phyloP scores from a whole-genome alignment of 371 early-diverging fungal species.

The Mucor piriformis region DNA sequence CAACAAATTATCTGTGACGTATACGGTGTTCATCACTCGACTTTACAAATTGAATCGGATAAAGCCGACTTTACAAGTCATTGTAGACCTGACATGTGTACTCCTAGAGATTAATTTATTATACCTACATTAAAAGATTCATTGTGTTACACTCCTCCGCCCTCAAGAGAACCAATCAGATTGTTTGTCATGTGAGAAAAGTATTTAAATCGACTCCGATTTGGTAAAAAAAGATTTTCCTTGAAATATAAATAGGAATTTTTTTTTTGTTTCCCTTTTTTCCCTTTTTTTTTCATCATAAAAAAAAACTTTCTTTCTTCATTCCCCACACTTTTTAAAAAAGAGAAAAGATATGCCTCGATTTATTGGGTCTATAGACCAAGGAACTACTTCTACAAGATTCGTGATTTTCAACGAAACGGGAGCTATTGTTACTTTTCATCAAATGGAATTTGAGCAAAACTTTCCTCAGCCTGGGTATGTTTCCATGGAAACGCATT shows the following conservation, averaged over 20 bases:
- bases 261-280: background rate
- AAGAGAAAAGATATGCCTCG: conserved; percentile 10
- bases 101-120: conserved; percentile 7
- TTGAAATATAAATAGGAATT: background rate
- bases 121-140: background rate
- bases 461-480: conserved; percentile 80
- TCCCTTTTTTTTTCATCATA: too few species aligned
- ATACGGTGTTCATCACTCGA: conserved; percentile 69
- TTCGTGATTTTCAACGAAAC: conserved; percentile 86
- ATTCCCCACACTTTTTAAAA: background rate
- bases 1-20: conserved; percentile 60
- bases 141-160: background rate
- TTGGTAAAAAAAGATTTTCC: background rate
- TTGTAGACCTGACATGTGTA: conserved; percentile 50
- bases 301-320: background rate
- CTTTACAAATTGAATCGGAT: conserved; percentile 67
- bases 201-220: background rate
- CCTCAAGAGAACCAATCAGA: conserved; percentile 2
- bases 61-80: conserved; percentile 45
- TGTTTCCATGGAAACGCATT: background rate
- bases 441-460: conserved; percentile 83
- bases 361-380: conserved; percentile 89
- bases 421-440: conserved; percentile 71
- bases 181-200: conserved; percentile 7
- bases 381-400: conserved; percentile 91